Evolutionary conservation across 345 rosid genomes (phyloP).

Genomic region (Eucalyptus caleyi): DNA sequence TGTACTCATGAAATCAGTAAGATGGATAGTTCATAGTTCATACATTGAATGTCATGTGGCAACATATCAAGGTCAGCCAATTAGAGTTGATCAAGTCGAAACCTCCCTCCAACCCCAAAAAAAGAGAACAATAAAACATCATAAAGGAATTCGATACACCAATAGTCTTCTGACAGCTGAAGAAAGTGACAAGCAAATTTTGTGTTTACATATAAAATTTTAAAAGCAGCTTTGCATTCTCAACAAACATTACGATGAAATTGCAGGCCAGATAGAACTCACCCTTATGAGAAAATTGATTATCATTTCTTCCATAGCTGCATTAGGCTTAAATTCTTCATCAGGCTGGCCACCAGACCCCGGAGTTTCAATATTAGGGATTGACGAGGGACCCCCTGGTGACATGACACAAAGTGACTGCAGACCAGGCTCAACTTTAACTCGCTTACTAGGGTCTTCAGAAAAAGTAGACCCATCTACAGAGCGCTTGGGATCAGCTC

Average conservation of each 20-base stretch:
- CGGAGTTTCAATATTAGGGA: conserved; percentile 87
- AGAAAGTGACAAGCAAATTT: neutral
- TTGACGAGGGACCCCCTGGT: conserved; percentile 85
- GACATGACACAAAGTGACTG: conserved; percentile 90
- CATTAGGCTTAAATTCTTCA: conserved; percentile 98
- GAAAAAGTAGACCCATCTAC: conserved; percentile 65
- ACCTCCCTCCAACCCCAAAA: neutral
- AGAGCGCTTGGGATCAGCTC: conserved; percentile 63
- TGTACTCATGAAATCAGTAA: neutral
- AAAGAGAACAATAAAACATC: neutral
- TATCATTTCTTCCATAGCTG: conserved; percentile 99
- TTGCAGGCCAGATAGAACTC: conserved; percentile 18
- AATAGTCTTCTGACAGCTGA: neutral
- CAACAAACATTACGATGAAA: neutral
- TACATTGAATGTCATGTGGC: neutral
- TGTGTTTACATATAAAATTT: neutral
- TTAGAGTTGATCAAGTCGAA: neutral
- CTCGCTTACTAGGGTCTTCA: conserved; percentile 81
- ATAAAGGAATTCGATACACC: neutral
- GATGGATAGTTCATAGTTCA: neutral
- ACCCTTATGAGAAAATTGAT: conserved; percentile 96
- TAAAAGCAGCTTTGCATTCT: neutral
- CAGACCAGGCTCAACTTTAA: conserved; percentile 95
- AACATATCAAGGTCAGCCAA: neutral
- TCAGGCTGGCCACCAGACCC: conserved; percentile 96